Base-by-base conservation (phyloP, 2,329 filamentous ascomycete species). In the Fusarium musae region DNA sequence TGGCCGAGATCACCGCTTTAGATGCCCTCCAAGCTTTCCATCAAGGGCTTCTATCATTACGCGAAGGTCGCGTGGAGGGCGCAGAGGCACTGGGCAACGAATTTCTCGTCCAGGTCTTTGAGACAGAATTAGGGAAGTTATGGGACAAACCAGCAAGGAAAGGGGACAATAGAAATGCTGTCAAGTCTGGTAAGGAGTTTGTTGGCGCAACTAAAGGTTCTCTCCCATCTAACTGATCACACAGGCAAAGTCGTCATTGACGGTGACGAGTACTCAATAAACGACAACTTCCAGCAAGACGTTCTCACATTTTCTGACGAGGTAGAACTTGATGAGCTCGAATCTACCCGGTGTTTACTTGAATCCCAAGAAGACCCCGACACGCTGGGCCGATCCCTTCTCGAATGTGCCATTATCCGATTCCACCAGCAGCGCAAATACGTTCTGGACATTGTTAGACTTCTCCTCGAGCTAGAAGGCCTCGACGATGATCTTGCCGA, bases 391-490 rank as follows among this genome's bases (percentile, higher is more conserved):
- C 90, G 93, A 30, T 88, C 93, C 6, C 87, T 93, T 67, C 87
- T 94, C 61, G 91, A 95, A 80, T 92, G 93, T 75, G 93, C 93
- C 67, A 89, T 98, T 73, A 93, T 98, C 78, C 90, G 92, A 73
- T 97, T 97, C 82, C 96, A 99, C 82, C 91, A 95, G 77, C 91
- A 93, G 75, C 91, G 96, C 73, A 92, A 93, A 78, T 94, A 92
- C 78, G 84, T 97, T 46, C 89, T 98, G 39, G 93, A 97, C 80
- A 94, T 92, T 77, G 85, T 98, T 77, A 92, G 95, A 59, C 87
- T 98, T 36, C 87, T 97, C 62, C 86, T 97, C 66, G 90, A 93
- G 77, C 86, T 93, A 59, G 87, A 91, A 63, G 86, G 77, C 11
- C 71, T 79, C 30, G 80, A 91, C 53, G 85, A 90, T 30, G 90